Conservation (phyloP, 2,329 filamentous ascomycete species). For the Alternaria sp. region DNA sequence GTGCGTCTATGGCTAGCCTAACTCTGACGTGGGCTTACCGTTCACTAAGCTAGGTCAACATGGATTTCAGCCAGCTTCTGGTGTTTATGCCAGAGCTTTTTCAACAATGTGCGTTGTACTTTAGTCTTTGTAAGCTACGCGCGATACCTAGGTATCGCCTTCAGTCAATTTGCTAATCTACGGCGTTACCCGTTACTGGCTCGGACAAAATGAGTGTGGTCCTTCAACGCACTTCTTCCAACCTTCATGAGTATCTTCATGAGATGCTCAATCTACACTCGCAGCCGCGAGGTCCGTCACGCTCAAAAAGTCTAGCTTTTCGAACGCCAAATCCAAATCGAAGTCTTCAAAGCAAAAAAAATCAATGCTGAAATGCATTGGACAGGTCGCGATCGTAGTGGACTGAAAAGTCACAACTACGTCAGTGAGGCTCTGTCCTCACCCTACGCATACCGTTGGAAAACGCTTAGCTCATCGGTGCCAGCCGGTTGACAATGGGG, state of each 20-base stretch:
- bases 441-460: conserved; percentile 12
- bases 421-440: conserved; percentile 10
- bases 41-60: not conserved
- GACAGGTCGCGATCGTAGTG: conserved; percentile 6
- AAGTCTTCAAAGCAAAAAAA: not conserved
- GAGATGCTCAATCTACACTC: not conserved
- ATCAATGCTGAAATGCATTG: conserved; percentile 5
- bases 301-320: not conserved
- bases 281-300: conserved; percentile 5
- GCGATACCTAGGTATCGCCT: not conserved
- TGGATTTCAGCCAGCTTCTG: not conserved
- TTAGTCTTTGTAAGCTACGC: not conserved
- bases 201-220: not conserved
- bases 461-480: conserved; percentile 15
- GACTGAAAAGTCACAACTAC: conserved; percentile 2
- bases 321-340: not conserved
- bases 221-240: not conserved
- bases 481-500: conserved; percentile 25
- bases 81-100: not conserved
- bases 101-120: not conserved
- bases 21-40: not conserved
- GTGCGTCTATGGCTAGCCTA: not conserved
- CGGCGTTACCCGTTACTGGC: not conserved
- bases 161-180: conserved; percentile 11
- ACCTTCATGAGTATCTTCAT: not conserved